Conservation (phyloP, 139 green algal genomes). For the Chlorokybus atmophyticus region DNA sequence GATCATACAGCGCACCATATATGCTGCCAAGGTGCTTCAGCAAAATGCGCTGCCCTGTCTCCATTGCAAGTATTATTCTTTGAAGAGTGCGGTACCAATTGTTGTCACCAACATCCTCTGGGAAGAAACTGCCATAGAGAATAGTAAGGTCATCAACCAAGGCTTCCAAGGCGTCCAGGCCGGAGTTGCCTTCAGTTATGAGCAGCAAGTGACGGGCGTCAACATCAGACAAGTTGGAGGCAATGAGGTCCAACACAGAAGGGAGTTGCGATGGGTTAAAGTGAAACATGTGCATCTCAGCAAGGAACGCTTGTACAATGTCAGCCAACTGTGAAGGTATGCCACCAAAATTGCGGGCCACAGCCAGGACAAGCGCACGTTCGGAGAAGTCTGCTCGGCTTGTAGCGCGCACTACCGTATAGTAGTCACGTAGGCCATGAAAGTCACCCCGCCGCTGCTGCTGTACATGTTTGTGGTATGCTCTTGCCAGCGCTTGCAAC, state of each 20-base stretch:
- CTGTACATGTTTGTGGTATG: background rate
- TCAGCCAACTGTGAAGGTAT: no score
- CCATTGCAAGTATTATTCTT: constrained; percentile 26
- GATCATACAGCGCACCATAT: constrained; percentile 26
- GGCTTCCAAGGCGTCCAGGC: background rate
- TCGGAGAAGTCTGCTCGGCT: no score
- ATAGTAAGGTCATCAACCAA: background rate
- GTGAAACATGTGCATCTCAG: no score
- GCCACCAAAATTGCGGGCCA: constrained; percentile 15
- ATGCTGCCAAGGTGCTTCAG: constrained; percentile 11
- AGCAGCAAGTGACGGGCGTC: constrained; percentile 17
- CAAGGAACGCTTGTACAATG: no score
- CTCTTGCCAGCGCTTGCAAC: background rate
- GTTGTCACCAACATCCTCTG: constrained; percentile 13
- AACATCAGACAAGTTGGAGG: constrained; percentile 5
- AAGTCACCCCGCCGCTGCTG: constrained; percentile 1
- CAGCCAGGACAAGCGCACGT: background rate
- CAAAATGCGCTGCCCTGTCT: constrained; percentile 16
- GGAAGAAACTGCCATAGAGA: constrained; percentile 6
- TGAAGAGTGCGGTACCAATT: constrained; percentile 16
- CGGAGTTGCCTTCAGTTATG: constrained; percentile 7
- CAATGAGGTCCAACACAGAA: constrained; percentile 2
- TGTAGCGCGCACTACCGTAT: constrained; percentile 3
- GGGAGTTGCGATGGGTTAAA: no score
- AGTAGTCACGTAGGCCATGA: constrained; percentile 23